Evolutionary conservation across 495 filamentous ascomycete species (phyloP).

Genomic region (Letharia columbiana): DNA sequence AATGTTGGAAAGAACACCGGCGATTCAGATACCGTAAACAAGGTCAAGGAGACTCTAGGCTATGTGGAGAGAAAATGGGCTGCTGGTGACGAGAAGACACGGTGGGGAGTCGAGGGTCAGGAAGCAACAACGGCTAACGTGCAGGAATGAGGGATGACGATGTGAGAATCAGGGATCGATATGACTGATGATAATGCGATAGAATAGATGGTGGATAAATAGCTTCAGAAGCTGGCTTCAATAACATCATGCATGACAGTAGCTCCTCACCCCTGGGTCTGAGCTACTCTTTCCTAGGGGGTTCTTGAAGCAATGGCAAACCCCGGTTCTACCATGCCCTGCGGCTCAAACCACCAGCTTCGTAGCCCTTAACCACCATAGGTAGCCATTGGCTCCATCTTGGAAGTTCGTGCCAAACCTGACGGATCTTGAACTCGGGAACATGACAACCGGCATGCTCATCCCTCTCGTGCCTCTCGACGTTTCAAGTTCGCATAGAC

Average conservation of each 20-base stretch:
- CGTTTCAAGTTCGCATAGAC: too few species aligned
- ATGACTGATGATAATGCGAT: background rate
- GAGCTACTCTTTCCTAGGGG: background rate
- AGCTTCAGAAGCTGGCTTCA: background rate
- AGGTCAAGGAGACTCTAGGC: slow-evolving; percentile 75
- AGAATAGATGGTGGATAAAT: background rate
- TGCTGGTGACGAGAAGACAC: slow-evolving; percentile 69
- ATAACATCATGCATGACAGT: background rate
- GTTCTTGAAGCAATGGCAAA: background rate
- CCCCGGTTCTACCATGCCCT: background rate
- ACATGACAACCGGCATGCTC: background rate
- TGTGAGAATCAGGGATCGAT: too few species aligned
- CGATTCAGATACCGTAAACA: slow-evolving; percentile 63
- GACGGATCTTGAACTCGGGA: background rate
- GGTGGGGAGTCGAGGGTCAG: slow-evolving; percentile 52
- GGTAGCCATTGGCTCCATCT: background rate
- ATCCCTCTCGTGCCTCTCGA: too few species aligned
- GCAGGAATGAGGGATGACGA: slow-evolving; percentile 4
- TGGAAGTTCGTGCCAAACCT: background rate
- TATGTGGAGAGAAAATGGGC: slow-evolving; percentile 81
- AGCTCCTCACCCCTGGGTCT: background rate
- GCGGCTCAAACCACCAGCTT: background rate
- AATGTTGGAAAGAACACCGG: slow-evolving; percentile 96
- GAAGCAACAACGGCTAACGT: slow-evolving; percentile 8
- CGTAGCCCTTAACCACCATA: background rate